Evolutionary conservation across 495 filamentous ascomycete genomes (phyloP).

Genomic region (Haplographium delicatum): DNA sequence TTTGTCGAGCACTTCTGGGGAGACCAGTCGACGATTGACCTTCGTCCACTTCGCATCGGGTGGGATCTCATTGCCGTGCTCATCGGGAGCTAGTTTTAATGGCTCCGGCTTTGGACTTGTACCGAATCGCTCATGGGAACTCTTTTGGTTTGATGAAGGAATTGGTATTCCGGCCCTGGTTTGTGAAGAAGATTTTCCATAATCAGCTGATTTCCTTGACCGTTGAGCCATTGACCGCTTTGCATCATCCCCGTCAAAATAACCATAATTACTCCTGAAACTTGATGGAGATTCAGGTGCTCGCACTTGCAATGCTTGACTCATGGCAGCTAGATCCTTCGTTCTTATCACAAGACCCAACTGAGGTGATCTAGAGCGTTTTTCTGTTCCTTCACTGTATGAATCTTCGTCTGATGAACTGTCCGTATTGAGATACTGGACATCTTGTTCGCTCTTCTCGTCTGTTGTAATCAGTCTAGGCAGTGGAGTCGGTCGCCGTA

Average conservation of each 20-base stretch:
- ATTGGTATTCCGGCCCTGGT: conserved; percentile 13
- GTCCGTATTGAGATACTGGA: conserved; percentile 12
- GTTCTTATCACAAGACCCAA: conserved; percentile 14
- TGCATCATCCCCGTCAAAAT: conserved; percentile 9
- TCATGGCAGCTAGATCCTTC: conserved; percentile 12
- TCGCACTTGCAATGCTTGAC: conserved; percentile 9
- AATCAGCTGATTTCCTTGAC: conserved; percentile 11
- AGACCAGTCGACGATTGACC: conserved; percentile 59
- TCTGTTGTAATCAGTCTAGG: conserved; percentile 6
- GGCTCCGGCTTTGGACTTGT: conserved; percentile 15
- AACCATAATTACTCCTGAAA: conserved; percentile 10
- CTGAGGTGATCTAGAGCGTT: background rate
- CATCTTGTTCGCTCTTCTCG: conserved; percentile 4
- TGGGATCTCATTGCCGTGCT: conserved; percentile 54
- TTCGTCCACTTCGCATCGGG: conserved; percentile 67
- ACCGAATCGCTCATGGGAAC: background rate
- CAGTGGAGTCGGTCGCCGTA: background rate
- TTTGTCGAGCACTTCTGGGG: conserved; percentile 59
- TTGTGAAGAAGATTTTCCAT: conserved; percentile 3
- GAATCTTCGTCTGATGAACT: conserved; percentile 19
- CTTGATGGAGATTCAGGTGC: conserved; percentile 11
- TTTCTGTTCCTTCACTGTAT: background rate
- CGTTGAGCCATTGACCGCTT: conserved; percentile 12
- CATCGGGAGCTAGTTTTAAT: conserved; percentile 39
- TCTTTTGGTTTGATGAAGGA: background rate